These are phyloP conservation scores for Penicillium subrubescens DNA, from an alignment of 495 filamentous ascomycete species.

Conservation along the genomic window DNA sequence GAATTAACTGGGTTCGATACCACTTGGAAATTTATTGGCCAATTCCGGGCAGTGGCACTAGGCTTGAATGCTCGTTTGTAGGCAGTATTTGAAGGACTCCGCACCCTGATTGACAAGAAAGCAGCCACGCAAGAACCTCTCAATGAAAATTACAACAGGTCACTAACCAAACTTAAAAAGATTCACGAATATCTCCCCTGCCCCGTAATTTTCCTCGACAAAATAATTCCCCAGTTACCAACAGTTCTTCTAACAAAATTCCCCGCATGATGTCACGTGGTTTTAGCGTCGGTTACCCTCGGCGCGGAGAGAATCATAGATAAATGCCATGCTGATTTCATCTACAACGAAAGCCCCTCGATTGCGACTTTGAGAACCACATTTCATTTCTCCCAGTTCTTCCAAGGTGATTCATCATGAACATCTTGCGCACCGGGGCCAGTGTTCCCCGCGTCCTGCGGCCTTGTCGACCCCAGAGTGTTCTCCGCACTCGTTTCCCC, in stretches of 20 bases:
- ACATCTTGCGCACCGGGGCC: constrained; percentile 33
- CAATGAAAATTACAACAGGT: not conserved
- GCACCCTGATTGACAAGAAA: too few species aligned
- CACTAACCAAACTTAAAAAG: not conserved
- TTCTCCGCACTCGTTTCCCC: constrained; percentile 33
- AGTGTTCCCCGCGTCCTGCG: constrained; percentile 31
- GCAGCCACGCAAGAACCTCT: not conserved
- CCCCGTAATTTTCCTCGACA: not conserved
- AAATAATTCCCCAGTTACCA: not conserved
- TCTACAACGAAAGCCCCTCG: constrained; percentile 1
- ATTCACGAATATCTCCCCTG: not conserved
- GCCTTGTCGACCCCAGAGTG: constrained; percentile 29
- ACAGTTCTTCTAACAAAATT: not conserved
- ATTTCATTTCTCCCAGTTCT: constrained; percentile 3
- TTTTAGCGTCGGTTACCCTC: constrained; percentile 44
- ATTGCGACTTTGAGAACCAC: not conserved
- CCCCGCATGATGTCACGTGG: constrained; percentile 36
- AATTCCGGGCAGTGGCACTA: not conserved
- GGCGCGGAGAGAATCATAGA: constrained; percentile 30
- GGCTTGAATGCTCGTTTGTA: not conserved
- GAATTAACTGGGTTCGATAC: too few species aligned
- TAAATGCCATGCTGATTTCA: constrained; percentile 20
- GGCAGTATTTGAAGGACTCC: too few species aligned
- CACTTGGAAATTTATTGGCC: too few species aligned
- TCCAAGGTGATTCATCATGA: constrained; percentile 34